Percentiles rank a stretch among this genome's conserved stretches.
These are phyloP conservation scores for Suillus subalutaceus DNA, from an alignment of 768 basidiomycete genomes.

Conservation along the genomic window DNA sequence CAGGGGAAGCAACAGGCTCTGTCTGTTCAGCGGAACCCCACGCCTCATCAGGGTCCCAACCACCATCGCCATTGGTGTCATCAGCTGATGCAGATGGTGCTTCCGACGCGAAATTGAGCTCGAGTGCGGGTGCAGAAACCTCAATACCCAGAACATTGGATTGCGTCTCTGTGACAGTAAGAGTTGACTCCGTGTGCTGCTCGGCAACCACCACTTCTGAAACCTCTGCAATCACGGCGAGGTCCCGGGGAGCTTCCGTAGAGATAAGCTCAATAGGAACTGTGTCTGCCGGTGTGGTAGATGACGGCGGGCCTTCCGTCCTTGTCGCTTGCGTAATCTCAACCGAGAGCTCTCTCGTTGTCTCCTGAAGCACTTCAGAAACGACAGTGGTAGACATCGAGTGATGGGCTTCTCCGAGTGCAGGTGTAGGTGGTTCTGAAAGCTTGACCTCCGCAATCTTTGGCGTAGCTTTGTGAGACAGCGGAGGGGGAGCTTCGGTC, in stretches of 20 bases:
- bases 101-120: conserved; percentile 4
- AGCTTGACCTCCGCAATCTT: conserved; percentile 15
- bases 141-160: conserved; percentile 12
- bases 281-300: conserved; percentile 31
- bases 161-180: conserved; percentile 10
- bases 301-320: conserved; percentile 4
- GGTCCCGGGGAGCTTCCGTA: conserved; percentile 11
- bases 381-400: conserved; percentile 1
- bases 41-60: conserved; percentile 9
- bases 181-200: conserved; percentile 11
- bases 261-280: conserved; percentile 25
- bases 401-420: conserved; percentile 17
- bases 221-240: background rate
- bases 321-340: conserved; percentile 16
- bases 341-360: conserved; percentile 17
- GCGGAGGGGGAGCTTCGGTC: conserved; percentile 17
- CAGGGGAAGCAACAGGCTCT: background rate
- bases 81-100: background rate
- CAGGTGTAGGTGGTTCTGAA: conserved; percentile 15
- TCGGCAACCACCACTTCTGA: conserved; percentile 13
- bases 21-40: background rate
- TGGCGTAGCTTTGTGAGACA: conserved; percentile 9
- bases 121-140: background rate
- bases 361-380: conserved; percentile 1
- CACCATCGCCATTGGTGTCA: background rate